These are phyloP conservation scores for Hypoxylon sp. DNA, from an alignment of 2,329 filamentous ascomycete genomes.

Conservation along the genomic window DNA sequence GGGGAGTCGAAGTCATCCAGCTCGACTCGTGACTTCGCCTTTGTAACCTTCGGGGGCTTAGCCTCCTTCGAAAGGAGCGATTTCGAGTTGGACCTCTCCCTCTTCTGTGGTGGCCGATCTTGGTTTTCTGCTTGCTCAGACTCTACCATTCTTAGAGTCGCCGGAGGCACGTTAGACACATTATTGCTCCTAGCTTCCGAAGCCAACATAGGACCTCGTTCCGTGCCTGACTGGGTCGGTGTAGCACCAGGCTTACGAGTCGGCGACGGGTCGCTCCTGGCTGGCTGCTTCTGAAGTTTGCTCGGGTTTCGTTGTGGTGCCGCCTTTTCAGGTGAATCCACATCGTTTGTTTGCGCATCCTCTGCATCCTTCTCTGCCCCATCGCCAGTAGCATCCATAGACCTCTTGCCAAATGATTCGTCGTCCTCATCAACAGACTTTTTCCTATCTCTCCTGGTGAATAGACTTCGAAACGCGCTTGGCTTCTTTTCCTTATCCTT, in stretches of 20 bases:
- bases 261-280: slow-evolving; percentile 58
- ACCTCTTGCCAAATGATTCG: slow-evolving; percentile 68
- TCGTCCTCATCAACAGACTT: slow-evolving; percentile 65
- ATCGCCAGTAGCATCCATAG: slow-evolving; percentile 60
- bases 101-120: slow-evolving; percentile 51
- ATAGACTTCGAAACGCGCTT: slow-evolving; percentile 63
- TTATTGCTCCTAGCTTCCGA: slow-evolving; percentile 55
- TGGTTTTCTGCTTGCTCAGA: slow-evolving; percentile 55
- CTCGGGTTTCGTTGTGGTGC: slow-evolving; percentile 64
- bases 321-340: slow-evolving; percentile 57
- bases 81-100: slow-evolving; percentile 51
- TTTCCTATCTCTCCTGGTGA: slow-evolving; percentile 70
- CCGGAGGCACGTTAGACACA: slow-evolving; percentile 64
- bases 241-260: slow-evolving; percentile 51
- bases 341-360: slow-evolving; percentile 55
- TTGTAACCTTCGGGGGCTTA: slow-evolving; percentile 65
- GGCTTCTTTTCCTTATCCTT: slow-evolving; percentile 57
- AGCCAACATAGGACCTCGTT: slow-evolving; percentile 45
- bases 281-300: slow-evolving; percentile 76
- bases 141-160: slow-evolving; percentile 66
- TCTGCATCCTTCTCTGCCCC: slow-evolving; percentile 52
- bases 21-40: slow-evolving; percentile 69
- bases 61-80: slow-evolving; percentile 51
- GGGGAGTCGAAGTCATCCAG: slow-evolving; percentile 76
- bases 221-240: slow-evolving; percentile 48